These are phyloP conservation scores for Monosporascus sp. DNA, from an alignment of 2,329 filamentous ascomycete species.

Conservation along the genomic window DNA sequence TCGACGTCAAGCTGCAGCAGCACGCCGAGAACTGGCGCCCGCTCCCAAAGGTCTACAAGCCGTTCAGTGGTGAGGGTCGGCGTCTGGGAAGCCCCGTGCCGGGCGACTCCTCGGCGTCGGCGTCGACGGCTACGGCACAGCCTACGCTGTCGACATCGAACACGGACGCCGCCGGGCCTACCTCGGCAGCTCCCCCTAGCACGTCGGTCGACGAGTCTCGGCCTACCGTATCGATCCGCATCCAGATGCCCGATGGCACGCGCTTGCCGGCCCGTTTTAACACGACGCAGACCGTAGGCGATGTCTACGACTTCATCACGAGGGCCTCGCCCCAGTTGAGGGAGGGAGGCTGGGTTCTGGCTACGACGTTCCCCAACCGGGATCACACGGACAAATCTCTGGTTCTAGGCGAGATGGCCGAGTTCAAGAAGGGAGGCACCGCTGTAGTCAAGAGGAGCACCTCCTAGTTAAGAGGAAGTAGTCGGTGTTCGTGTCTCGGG, in stretches of 20 bases:
- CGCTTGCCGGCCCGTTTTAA: constrained; percentile 78
- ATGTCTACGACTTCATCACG: constrained; percentile 70
- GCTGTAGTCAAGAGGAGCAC: constrained; percentile 53
- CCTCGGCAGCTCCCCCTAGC: constrained; percentile 7
- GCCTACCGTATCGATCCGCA: constrained; percentile 65
- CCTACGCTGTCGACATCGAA: constrained; percentile 26
- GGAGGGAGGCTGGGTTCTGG: constrained; percentile 63
- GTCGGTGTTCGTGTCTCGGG: not conserved
- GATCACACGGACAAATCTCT: constrained; percentile 64
- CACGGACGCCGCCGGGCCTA: constrained; percentile 24
- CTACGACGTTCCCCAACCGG: constrained; percentile 79
- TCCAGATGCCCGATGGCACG: constrained; percentile 73
- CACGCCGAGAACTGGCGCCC: constrained; percentile 68
- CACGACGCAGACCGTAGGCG: constrained; percentile 68
- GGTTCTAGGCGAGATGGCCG: constrained; percentile 53
- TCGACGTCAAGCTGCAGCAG: constrained; percentile 74
- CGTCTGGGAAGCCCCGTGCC: constrained; percentile 74
- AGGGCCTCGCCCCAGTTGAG: constrained; percentile 54
- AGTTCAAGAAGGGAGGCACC: constrained; percentile 62
- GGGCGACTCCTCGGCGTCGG: constrained; percentile 39
- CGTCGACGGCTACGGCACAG: constrained; percentile 27
- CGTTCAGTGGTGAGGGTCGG: constrained; percentile 66
- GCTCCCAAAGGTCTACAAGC: constrained; percentile 70
- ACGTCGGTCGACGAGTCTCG: constrained; percentile 55
- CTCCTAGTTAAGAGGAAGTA: constrained; percentile 2